Base-by-base conservation (phyloP, 352 stramenopile genomes). In the Halophytophthora batemanensis region DNA sequence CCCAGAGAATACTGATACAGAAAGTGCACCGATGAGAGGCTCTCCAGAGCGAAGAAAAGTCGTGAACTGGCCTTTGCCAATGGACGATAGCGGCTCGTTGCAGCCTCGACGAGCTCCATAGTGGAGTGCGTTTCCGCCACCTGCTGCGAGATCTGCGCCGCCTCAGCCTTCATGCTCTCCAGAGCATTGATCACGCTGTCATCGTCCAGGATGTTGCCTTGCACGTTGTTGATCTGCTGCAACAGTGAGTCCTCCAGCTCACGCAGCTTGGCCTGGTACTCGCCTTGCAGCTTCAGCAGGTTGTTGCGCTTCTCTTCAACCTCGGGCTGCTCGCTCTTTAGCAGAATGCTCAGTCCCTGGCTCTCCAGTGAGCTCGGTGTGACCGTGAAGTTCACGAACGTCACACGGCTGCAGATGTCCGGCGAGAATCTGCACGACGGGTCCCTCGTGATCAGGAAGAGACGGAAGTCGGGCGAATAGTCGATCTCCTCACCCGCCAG, bases 371-470 rank as follows among this genome's bases (percentile, higher is more conserved):
- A 98, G 25, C 91, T 98, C 8, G 96, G 96, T 11, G 97, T 99
- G 35, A 99, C 95, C 6, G 97, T 99, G 61, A 99, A 99, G 73
- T 99, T 99, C 14, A 99, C 87, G 55, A 99, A 90, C 14, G 97
- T 99, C 25, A 99, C 96, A 33, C 97, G 94, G 42, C 93, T 99
- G 65, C 96, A 99, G 50, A 99, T 92, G 66, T 99, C 98, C n/a
- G 97, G 97, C 6, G 97, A 96, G 42, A 99, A 97, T 28, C 96
- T 92, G 23, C 97, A 98, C 6, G 88, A 96, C 37, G 96, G 90
- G 63, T 99, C 97, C 59, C 98, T 93, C 19, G 97, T 99, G 45
- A 96, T 97, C n/a, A 99, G 71, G 64, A 99, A 98, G 31, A 99
- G 87, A 51, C 93, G 88, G 70, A 99, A 99, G 48, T 98, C 92